A percentile compares a stretch with the other conserved stretches of the same genome.
Conservation (phyloP, 2,329 filamentous ascomycete species). For the Elsinoe ampelina region DNA sequence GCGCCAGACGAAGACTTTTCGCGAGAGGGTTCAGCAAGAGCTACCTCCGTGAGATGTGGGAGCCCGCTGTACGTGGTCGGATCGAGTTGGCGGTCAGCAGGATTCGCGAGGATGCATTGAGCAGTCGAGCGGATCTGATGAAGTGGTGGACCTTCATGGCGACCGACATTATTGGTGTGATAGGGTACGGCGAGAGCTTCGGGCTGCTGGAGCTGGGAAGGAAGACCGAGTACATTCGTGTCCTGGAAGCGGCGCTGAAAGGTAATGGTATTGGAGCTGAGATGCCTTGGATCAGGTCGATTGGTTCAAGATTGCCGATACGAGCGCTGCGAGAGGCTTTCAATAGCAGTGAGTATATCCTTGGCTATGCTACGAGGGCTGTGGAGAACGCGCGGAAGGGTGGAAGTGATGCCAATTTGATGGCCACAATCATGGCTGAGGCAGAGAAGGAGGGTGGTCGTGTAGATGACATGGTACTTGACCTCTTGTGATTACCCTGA, state of each 20-base stretch:
- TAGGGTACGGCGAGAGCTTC: conserved; percentile 30
- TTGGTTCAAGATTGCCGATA: conserved; percentile 17
- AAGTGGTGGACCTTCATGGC: conserved; percentile 32
- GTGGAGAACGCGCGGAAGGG: conserved; percentile 16
- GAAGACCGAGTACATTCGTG: conserved; percentile 22
- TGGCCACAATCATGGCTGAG: conserved; percentile 19
- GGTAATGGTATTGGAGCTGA: conserved; percentile 24
- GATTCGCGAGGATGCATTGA: conserved; percentile 21
- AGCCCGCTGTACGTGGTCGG: conserved; percentile 25
- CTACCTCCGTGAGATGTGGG: conserved; percentile 27
- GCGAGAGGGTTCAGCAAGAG: conserved; percentile 26
- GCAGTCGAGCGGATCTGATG: conserved; percentile 27
- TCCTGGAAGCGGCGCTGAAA: conserved; percentile 22
- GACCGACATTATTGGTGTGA: conserved; percentile 27
- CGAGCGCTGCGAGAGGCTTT: conserved; percentile 17
- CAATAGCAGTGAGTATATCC: conserved; percentile 18
- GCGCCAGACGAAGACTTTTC: conserved; percentile 26
- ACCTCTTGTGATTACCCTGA: neutral
- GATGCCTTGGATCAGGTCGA: conserved; percentile 20
- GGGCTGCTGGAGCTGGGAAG: conserved; percentile 28
- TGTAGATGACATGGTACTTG: conserved; percentile 14
- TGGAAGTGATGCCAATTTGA: conserved; percentile 16
- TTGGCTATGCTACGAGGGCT: conserved; percentile 18
- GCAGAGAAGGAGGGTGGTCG: conserved; percentile 17
- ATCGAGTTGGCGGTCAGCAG: conserved; percentile 22